phyloP scores from a whole-genome alignment of 768 basidiomycete genomes.

The Cyclocybe aegerita region DNA sequence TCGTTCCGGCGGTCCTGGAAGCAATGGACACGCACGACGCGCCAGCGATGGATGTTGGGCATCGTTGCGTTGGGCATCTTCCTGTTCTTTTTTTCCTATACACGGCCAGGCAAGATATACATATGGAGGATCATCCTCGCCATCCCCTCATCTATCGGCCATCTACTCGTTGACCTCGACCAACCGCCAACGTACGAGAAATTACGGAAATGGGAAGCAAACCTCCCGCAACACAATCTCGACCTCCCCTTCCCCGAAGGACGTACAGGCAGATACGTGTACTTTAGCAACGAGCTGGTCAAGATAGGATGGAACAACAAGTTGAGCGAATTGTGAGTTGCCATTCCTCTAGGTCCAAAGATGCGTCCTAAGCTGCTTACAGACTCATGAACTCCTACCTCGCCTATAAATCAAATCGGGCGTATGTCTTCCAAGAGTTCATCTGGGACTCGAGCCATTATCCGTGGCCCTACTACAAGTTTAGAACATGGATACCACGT shows the following conservation, averaged over 20 bases:
- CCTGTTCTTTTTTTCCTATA: too few relatives aligned
- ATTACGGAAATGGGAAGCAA: constrained; percentile 36
- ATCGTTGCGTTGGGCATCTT: too few relatives aligned
- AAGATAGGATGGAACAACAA: constrained; percentile 54
- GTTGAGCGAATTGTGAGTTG: constrained; percentile 48
- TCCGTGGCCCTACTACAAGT: constrained; percentile 33
- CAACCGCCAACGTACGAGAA: constrained; percentile 14
- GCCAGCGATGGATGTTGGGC: too few relatives aligned
- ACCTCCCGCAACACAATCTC: constrained; percentile 53
- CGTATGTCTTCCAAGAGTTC: constrained; percentile 53
- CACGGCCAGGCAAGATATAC: too few relatives aligned
- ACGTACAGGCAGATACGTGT: constrained; percentile 45
- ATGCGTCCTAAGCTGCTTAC: too few relatives aligned
- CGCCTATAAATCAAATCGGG: constrained; percentile 47
- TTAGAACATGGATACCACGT: constrained; percentile 23
- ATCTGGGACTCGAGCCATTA: constrained; percentile 45
- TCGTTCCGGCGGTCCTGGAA: too few relatives aligned
- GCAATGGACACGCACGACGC: too few relatives aligned
- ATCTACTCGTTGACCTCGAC: neutral
- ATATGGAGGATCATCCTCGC: too few relatives aligned
- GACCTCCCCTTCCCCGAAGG: constrained; percentile 51
- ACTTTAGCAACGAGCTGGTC: constrained; percentile 43
- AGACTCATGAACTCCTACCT: constrained; percentile 53
- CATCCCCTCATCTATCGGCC: too few relatives aligned
- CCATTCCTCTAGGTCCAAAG: neutral